A percentile compares a stretch with the other conserved stretches of the same genome.
These are phyloP conservation scores for Noccaea caerulescens DNA, from an alignment of 345 rosid genomes.

Conservation along the genomic window DNA sequence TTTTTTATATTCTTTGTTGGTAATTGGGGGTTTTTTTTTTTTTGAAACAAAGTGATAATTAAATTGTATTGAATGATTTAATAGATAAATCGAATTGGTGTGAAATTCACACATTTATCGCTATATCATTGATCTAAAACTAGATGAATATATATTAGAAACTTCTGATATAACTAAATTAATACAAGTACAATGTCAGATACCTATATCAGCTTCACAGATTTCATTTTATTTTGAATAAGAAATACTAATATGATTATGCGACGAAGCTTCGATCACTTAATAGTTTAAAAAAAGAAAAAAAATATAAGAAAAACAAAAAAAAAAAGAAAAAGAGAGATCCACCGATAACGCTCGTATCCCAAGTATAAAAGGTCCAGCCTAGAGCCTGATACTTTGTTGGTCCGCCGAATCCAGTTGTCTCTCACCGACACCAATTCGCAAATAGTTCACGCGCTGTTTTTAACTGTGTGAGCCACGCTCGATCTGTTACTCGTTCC, in stretches of 20 bases:
- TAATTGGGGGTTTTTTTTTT: background rate
- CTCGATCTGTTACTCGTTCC: background rate
- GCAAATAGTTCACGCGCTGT: constrained; percentile 1
- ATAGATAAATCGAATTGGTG: background rate
- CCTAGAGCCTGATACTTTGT: constrained; percentile 25
- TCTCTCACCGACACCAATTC: constrained; percentile 43
- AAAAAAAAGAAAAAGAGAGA: background rate
- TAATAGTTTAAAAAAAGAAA: too few relatives aligned
- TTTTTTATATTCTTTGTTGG: constrained; percentile 3
- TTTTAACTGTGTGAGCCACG: background rate
- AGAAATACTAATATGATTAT: too few relatives aligned
- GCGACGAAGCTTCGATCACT: too few relatives aligned
- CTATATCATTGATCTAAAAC: background rate
- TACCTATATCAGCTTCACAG: background rate
- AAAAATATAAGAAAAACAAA: background rate
- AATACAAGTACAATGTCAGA: background rate
- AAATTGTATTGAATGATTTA: background rate
- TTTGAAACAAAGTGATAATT: background rate
- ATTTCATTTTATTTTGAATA: background rate
- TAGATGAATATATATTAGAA: background rate
- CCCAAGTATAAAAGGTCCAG: background rate
- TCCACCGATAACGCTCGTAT: constrained; percentile 37
- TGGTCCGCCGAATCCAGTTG: constrained; percentile 39
- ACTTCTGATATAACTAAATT: background rate
- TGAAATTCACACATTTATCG: background rate